A percentile compares a stretch with the other conserved stretches of the same genome.
Evolutionary conservation across 208 protist species (phyloP).

Genomic region (Trypanosoma lewisi): DNA sequence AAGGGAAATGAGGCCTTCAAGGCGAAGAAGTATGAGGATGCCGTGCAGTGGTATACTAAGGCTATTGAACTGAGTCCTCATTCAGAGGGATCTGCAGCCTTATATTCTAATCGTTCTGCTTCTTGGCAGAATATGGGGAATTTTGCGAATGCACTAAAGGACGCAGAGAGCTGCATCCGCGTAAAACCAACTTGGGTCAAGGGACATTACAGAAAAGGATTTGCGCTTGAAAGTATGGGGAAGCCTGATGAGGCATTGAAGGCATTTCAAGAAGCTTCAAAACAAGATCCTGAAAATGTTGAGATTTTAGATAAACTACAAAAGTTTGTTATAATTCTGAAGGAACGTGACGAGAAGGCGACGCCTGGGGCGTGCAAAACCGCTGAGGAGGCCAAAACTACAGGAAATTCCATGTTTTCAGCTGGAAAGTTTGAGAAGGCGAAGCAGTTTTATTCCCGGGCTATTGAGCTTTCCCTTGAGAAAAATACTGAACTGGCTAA

Average conservation of each 20-base stretch:
- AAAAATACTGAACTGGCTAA: conserved; percentile 70
- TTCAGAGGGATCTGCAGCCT: conserved; percentile 63
- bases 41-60: conserved; percentile 91
- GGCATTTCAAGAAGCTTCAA: conserved; percentile 77
- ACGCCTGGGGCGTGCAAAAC: conserved; percentile 75
- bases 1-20: conserved; percentile 93
- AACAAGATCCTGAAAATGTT: conserved; percentile 66
- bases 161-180: conserved; percentile 85
- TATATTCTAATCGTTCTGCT: conserved; percentile 91
- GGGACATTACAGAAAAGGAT: conserved; percentile 87
- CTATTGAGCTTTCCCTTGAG: conserved; percentile 78
- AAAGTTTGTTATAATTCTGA: conserved; percentile 60
- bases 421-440: conserved; percentile 89
- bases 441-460: conserved; percentile 84
- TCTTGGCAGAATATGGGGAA: conserved; percentile 79
- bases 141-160: conserved; percentile 67
- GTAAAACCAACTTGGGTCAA: conserved; percentile 89
- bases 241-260: conserved; percentile 81
- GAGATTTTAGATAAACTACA: conserved; percentile 81
- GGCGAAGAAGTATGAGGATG: conserved; percentile 81
- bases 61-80: conserved; percentile 78
- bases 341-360: conserved; percentile 82
- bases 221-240: conserved; percentile 68
- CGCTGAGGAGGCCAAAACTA: conserved; percentile 76
- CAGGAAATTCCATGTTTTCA: conserved; percentile 89